Base-by-base conservation (phyloP, 768 basidiomycete species). In the Lactarius tabidus region DNA sequence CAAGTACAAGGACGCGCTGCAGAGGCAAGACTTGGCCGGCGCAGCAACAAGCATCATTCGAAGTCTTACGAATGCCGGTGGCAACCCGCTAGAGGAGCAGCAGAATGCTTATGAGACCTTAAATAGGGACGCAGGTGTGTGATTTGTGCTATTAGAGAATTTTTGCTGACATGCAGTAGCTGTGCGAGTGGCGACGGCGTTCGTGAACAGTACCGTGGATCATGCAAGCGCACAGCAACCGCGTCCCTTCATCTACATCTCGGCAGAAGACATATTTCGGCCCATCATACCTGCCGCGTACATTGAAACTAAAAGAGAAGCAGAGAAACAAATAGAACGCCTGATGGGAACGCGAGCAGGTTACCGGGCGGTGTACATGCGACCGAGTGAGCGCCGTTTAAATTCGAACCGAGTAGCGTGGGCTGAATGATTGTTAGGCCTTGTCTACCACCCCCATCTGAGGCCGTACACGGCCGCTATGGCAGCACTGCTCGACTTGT, bases 371-470 rank as follows among this genome's bases (percentile, higher is more conserved):
- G 85, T 96, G 20, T 91, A 90, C 75, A 82, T 98, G 69, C 83
- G 97, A 64, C 96, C 97, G 39, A 92, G 96, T 98, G 74, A 71
- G 90, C 78, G 29, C 51, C 67, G 17, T 51, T 63, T 38, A 18
- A 56, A 38, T 63, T 53, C 48, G 59, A 60, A 9, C 38, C 33
- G 60, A 20, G 12, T 26, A 18, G 51, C 60, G 43, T 38, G 45
- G 20, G 14, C 60, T 57, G 31, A 43, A 38, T 33, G 55, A 39
- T 58, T 35, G 3, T 45, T 74, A 94, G 97, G 95, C 68, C 80
- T 99, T 60, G 93, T 99, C 70, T 98, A 98, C 77, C 96, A 98
- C 73, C 90, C 96, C 10, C 94, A 97, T 75, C 80, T 88, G 69
- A 87, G 95, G 51, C 97, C 97, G n/a, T 72, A 95, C 56, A 89